Evolutionary conservation across 202 grass and related monocot genomes (phyloP).

Genomic region (Hordeum pubiflorum): DNA sequence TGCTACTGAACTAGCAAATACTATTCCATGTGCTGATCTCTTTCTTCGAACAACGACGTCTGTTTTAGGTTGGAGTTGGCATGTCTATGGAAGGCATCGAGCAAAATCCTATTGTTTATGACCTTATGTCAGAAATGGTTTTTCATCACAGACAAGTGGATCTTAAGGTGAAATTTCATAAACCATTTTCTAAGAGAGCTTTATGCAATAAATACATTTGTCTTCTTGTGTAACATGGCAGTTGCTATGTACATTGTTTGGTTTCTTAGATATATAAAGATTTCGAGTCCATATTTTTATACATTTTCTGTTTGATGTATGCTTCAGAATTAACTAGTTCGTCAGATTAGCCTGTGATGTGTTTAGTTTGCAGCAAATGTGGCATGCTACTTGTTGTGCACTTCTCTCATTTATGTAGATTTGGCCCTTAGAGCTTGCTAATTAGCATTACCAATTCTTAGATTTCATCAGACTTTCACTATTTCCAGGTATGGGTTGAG

Average conservation of each 20-base stretch:
- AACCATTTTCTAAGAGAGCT: neutral
- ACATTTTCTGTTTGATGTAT: neutral
- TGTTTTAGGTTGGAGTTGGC: conserved; percentile 63
- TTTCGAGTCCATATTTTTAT: neutral
- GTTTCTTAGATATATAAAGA: neutral
- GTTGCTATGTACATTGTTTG: neutral
- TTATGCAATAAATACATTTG: neutral
- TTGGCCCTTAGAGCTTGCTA: neutral
- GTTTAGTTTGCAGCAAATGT: neutral
- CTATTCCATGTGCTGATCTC: neutral
- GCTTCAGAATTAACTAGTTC: neutral
- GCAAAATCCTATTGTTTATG: conserved; percentile 79
- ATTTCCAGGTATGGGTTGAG: conserved; percentile 66
- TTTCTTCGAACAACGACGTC: conserved; percentile 8
- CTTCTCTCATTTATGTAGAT: conserved; percentile 1
- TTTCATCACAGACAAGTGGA: conserved; percentile 61
- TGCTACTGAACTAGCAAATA: conserved; percentile 17
- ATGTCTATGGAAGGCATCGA: conserved; percentile 88
- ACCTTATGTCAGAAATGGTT: conserved; percentile 82
- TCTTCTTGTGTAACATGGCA: neutral
- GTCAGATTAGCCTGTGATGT: neutral
- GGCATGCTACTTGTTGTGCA: neutral
- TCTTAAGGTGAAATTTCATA: conserved; percentile 43
- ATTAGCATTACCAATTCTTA: neutral
- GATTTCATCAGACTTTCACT: conserved; percentile 17